phyloP scores from a whole-genome alignment of 176 grass and related monocot species.

The Carex littledalei region DNA sequence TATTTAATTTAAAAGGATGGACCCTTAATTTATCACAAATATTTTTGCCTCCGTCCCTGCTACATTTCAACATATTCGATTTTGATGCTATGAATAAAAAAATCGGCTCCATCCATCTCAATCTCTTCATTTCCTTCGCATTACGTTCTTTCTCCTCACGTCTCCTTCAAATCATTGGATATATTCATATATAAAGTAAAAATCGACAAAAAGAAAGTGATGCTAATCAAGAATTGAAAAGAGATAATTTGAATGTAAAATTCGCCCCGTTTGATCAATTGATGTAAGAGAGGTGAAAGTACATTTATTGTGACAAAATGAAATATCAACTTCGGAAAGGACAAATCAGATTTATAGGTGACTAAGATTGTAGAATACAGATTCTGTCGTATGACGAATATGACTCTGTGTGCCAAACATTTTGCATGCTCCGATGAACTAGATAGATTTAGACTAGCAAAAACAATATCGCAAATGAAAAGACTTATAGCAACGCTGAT shows the following conservation, averaged over 20 bases:
- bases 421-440: neutral
- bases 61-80: too few species aligned
- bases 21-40: too few species aligned
- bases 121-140: neutral
- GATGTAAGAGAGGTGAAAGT: neutral
- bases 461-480: neutral
- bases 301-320: neutral
- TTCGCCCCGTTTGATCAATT: neutral
- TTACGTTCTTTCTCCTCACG: neutral
- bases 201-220: neutral
- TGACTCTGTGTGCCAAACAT: neutral
- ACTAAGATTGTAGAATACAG: neutral
- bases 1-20: too few species aligned
- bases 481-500: neutral
- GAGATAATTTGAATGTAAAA: neutral
- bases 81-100: too few species aligned
- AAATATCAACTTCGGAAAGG: neutral
- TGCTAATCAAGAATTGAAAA: neutral
- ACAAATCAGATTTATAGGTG: neutral
- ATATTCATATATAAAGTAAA: neutral
- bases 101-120: too few species aligned
- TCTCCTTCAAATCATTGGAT: neutral
- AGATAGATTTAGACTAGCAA: neutral
- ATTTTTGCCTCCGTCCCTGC: too few species aligned
- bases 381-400: neutral